Percentiles rank a stretch among this genome's conserved stretches.
These are phyloP conservation scores for Hyaloscypha hepaticicola DNA, from an alignment of 495 filamentous ascomycete genomes.

Conservation along the genomic window DNA sequence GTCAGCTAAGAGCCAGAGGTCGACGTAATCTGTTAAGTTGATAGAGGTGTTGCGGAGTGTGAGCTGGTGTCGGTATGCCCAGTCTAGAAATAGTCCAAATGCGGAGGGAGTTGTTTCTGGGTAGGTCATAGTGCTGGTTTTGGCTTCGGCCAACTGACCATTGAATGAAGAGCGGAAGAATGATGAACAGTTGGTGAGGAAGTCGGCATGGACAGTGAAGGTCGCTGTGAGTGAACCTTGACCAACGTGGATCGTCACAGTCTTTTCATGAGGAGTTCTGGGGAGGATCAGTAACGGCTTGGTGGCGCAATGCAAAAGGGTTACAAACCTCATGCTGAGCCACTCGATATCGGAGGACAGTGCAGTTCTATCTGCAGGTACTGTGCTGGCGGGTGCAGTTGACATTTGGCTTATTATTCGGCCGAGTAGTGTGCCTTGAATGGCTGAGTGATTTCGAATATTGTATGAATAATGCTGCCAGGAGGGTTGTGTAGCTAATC, in stretches of 20 bases:
- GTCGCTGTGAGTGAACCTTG: not conserved
- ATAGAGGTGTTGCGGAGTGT: too few species aligned
- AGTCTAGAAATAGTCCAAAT: not conserved
- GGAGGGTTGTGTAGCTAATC: not conserved
- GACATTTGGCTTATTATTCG: not conserved
- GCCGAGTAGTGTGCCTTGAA: not conserved
- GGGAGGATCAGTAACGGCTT: not conserved
- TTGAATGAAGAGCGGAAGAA: not conserved
- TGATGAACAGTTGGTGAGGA: not conserved
- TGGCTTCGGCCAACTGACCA: not conserved
- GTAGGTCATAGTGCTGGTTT: not conserved
- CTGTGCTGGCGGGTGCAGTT: too few species aligned
- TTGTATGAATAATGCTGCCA: not conserved
- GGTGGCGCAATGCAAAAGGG: not conserved
- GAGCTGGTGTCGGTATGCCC: not conserved
- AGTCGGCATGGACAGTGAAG: not conserved
- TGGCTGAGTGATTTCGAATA: not conserved
- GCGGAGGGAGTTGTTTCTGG: not conserved
- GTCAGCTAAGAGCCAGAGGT: too few species aligned
- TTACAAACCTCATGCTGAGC: not conserved
- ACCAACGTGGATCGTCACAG: not conserved
- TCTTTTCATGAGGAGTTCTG: not conserved
- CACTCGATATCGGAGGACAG: not conserved
- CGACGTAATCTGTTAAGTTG: too few species aligned
- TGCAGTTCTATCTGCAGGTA: not conserved